A percentile compares a stretch with the other conserved stretches of the same genome.
Evolutionary conservation across 441 rosid species (phyloP).

Genomic region (Monsonia emarginata): DNA sequence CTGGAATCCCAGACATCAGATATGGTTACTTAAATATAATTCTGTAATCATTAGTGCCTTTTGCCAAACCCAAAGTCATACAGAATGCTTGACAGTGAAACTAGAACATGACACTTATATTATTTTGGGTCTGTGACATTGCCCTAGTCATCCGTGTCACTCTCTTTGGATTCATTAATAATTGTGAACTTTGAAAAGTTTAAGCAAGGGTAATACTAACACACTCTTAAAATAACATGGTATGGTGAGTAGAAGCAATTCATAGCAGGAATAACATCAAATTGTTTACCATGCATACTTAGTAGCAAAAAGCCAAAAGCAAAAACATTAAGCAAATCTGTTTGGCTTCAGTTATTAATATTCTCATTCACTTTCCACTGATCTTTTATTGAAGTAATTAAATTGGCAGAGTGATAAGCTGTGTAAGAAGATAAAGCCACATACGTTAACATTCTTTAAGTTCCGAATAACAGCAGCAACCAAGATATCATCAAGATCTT

Average conservation of each 20-base stretch:
- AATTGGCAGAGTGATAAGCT: conserved; percentile 8
- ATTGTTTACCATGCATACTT: background rate
- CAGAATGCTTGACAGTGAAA: background rate
- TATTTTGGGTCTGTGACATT: background rate
- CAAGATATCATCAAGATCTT: conserved; percentile 57
- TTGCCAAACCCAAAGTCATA: background rate
- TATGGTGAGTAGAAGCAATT: background rate
- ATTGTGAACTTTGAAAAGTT: background rate
- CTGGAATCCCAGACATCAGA: background rate
- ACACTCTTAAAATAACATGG: background rate
- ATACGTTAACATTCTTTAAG: conserved; percentile 69
- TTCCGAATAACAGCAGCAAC: conserved; percentile 64
- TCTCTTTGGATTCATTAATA: background rate
- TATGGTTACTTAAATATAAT: background rate
- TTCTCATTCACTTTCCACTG: conserved; percentile 9
- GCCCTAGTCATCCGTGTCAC: background rate
- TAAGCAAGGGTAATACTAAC: background rate
- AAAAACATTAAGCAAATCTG: background rate
- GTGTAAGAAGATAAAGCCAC: conserved; percentile 17
- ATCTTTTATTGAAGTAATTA: conserved; percentile 14
- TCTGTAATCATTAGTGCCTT: background rate
- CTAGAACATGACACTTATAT: background rate
- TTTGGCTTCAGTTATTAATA: conserved; percentile 4
- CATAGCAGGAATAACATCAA: background rate
- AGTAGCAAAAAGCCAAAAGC: too few species aligned